Evolutionary conservation across 148 eudicot genomes (phyloP), one percentile per base, ranked within the genome.

Genomic region (Diospyros lotus): DNA sequence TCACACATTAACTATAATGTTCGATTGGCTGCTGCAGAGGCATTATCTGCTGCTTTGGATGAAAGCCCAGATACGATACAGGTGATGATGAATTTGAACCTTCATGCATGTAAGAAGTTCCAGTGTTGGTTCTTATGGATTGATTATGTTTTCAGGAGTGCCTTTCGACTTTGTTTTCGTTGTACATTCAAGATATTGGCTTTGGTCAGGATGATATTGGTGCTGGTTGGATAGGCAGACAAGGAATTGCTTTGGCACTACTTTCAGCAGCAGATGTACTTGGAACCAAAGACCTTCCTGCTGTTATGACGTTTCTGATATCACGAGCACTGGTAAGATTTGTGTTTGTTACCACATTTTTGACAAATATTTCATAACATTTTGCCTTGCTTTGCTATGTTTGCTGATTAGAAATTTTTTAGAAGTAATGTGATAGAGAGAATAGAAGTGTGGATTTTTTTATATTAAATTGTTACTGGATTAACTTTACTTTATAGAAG

Each of bases 211-310:
- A 84, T 62, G 76, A 74, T 78, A 76, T 88, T 73, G 96, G 90
- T 83, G 85, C 91, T 85, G 93, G 91, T 72, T 95, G 99, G 99
- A 68, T 90, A 40, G 97, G 97, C 63, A 88, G 99, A 86, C 99
- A 95, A 87, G 99, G 99, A 78, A 87, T 90, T 74, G 99, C 97
- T 2, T 76, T 92, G 81, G 93, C 96, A 41, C 82, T 95, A 68
- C 87, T 80, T 78, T 86, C 96, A 79, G 93, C 85, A 5, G 99
- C 97, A 60, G 99, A 95, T 83, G 94, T 95, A 69, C 91, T 95
- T 55, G 83, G 96, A 80, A 88, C 93, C 68, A 95, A 89, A 83
- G 99, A 95, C 80, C 97, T 95, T 81, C 99, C 99, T 79, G 92
- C 92, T 78, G 97, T 95, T 69, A 92, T 95, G 92, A 95, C 99